Evolutionary conservation across 768 basidiomycete species (phyloP).

Genomic region (Candolleomyces efflorescens): DNA sequence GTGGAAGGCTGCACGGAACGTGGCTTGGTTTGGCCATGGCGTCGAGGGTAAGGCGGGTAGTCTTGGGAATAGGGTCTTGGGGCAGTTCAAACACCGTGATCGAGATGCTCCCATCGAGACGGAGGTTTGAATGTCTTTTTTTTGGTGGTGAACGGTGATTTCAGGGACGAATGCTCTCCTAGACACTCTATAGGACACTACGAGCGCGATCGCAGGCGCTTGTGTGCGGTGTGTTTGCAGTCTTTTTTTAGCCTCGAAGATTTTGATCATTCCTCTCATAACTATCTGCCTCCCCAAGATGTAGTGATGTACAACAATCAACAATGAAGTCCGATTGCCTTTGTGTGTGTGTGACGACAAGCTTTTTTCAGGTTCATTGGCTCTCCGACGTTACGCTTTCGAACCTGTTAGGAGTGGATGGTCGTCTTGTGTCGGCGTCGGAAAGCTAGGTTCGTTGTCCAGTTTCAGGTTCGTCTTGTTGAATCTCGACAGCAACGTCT

Average conservation of each 20-base stretch:
- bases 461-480: too few species aligned
- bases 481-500: too few species aligned
- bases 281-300: too few species aligned
- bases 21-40: constrained; percentile 51
- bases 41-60: constrained; percentile 40
- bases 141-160: background rate
- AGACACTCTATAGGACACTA: background rate
- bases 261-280: background rate
- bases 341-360: too few species aligned
- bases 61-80: constrained; percentile 36
- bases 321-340: too few species aligned
- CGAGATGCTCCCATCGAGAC: constrained; percentile 33
- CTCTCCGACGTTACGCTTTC: too few species aligned
- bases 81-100: constrained; percentile 26
- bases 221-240: background rate
- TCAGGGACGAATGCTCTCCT: background rate
- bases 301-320: too few species aligned
- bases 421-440: too few species aligned
- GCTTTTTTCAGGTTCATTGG: too few species aligned
- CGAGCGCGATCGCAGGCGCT: background rate
- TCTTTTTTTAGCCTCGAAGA: background rate
- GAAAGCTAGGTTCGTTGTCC: too few species aligned
- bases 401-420: too few species aligned
- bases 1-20: constrained; percentile 50
- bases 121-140: constrained; percentile 25